Evolutionary conservation across 2,329 filamentous ascomycete species (phyloP).

Genomic region (Grosmannia serpens): DNA sequence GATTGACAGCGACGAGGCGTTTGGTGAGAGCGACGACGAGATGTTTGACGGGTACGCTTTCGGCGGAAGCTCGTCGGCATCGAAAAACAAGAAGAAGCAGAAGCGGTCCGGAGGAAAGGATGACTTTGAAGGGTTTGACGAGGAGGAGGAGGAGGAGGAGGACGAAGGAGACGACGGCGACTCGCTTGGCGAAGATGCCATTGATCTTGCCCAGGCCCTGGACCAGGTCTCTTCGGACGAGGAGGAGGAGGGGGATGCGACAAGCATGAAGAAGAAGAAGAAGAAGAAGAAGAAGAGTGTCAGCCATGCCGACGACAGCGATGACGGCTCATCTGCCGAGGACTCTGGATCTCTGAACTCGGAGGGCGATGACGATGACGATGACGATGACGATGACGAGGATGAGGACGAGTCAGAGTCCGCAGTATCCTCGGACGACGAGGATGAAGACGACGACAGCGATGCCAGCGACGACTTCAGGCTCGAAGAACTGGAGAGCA

Average conservation of each 20-base stretch:
- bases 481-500: slow-evolving; percentile 52
- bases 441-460: neutral
- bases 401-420: slow-evolving; percentile 17
- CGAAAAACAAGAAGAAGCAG: slow-evolving; percentile 21
- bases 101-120: slow-evolving; percentile 18
- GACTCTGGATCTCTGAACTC: neutral
- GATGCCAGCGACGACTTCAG: slow-evolving; percentile 20
- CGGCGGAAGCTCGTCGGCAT: slow-evolving; percentile 32
- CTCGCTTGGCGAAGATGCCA: slow-evolving; percentile 47
- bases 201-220: slow-evolving; percentile 45
- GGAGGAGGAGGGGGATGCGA: slow-evolving; percentile 33
- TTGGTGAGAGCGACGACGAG: slow-evolving; percentile 82
- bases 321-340: neutral
- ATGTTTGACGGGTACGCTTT: slow-evolving; percentile 63
- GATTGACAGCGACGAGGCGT: slow-evolving; percentile 64
- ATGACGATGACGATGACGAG: slow-evolving; percentile 24
- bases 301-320: slow-evolving; percentile 10
- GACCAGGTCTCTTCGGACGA: slow-evolving; percentile 43
- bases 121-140: slow-evolving; percentile 44
- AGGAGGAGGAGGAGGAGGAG: slow-evolving; percentile 24
- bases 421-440: neutral
- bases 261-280: slow-evolving; percentile 34
- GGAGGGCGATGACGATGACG: slow-evolving; percentile 27
- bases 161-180: slow-evolving; percentile 43
- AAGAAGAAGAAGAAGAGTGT: slow-evolving; percentile 32